These are phyloP conservation scores for Nicotiana paniculata DNA, from an alignment of 257 asterid genomes.

Conservation along the genomic window DNA sequence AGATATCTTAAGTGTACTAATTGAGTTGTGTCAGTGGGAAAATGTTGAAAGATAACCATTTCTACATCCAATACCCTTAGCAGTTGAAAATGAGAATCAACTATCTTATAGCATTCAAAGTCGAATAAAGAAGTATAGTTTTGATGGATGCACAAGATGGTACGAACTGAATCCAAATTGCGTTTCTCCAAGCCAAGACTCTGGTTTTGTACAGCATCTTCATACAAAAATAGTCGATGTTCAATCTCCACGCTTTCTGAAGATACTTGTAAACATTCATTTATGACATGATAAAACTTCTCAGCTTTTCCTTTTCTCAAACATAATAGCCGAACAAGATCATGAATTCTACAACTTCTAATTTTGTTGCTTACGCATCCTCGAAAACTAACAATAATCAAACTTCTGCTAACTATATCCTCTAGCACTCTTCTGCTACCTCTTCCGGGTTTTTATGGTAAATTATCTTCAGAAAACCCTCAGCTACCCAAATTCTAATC, in stretches of 20 bases:
- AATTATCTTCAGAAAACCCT: constrained; percentile 6
- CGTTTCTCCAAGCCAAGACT: background rate
- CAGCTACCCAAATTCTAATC: constrained; percentile 6
- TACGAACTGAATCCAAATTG: background rate
- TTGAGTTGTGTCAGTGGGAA: constrained; percentile 1
- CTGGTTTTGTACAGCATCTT: background rate
- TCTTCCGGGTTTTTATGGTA: constrained; percentile 1
- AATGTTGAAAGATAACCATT: background rate
- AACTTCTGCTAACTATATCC: background rate
- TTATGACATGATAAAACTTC: background rate
- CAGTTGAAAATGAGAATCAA: background rate
- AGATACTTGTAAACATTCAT: background rate
- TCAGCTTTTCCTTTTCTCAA: background rate
- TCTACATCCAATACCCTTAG: constrained; percentile 11
- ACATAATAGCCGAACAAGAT: background rate
- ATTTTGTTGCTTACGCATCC: background rate
- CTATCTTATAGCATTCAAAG: background rate
- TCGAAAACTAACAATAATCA: background rate
- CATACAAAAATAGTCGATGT: background rate
- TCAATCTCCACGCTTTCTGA: background rate
- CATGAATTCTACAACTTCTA: constrained; percentile 4
- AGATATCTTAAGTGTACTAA: constrained; percentile 20
- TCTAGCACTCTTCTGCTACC: constrained; percentile 8
- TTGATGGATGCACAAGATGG: background rate
- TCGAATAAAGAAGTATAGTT: background rate